Conservation (phyloP, 345 rosid species). For the Firmiana major region DNA sequence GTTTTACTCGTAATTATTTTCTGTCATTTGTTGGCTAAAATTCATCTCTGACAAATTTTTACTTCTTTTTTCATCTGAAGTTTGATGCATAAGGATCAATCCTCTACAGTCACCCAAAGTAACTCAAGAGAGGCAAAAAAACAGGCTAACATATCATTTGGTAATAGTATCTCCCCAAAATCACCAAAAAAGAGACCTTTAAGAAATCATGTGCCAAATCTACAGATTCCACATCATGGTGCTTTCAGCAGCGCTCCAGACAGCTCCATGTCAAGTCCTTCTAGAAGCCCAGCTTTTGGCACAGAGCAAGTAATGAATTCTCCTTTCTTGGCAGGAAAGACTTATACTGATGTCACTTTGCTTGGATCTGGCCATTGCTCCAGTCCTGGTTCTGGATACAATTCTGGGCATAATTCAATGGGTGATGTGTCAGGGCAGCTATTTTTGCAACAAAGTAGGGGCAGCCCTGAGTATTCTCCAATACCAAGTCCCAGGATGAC, state of each 20-base stretch:
- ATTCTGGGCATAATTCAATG: slow-evolving; percentile 70
- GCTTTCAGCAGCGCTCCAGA: slow-evolving; percentile 63
- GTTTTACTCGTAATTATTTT: background rate
- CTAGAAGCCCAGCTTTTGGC: slow-evolving; percentile 68
- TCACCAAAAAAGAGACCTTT: slow-evolving; percentile 49
- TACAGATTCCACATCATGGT: slow-evolving; percentile 46
- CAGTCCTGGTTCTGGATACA: slow-evolving; percentile 79
- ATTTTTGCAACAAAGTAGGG: slow-evolving; percentile 68
- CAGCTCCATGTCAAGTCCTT: slow-evolving; percentile 79
- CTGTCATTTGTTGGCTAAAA: background rate
- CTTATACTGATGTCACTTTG: slow-evolving; percentile 46
- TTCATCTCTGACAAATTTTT: slow-evolving; percentile 14
- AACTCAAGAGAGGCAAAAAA: slow-evolving; percentile 44
- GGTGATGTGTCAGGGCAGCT: slow-evolving; percentile 66
- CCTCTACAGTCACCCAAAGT: slow-evolving; percentile 23
- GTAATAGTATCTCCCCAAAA: slow-evolving; percentile 39
- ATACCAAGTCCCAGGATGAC: slow-evolving; percentile 72
- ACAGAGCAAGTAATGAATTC: slow-evolving; percentile 49
- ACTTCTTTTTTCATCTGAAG: slow-evolving; percentile 27
- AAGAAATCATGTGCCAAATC: slow-evolving; percentile 47
- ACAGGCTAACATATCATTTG: slow-evolving; percentile 39
- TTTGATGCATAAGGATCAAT: slow-evolving; percentile 41
- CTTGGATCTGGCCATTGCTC: slow-evolving; percentile 75
- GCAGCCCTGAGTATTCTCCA: slow-evolving; percentile 74
- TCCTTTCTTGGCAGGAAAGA: slow-evolving; percentile 56